Evolutionary conservation across 192 early-diverging fungal species (phyloP), one percentile per base, ranked within the genome.

Genomic region (Mortierella alpina): DNA sequence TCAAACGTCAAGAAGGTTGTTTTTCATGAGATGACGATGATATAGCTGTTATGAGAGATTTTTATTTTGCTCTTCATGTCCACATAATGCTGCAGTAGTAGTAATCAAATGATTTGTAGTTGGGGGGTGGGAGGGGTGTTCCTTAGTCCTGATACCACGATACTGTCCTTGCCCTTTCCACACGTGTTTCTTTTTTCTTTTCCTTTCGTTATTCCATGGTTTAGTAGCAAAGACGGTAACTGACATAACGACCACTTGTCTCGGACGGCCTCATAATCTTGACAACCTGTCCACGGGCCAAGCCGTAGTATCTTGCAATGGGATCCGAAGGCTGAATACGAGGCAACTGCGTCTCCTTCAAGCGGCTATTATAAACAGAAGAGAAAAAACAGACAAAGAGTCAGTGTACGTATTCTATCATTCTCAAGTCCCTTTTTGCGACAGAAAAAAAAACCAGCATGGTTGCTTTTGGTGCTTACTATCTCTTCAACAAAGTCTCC

Each of bases 171-270:
- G 31, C 31, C 31, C 31, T 31, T 31, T 31, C 31, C 31, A 31
- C 31, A 3, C 31, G 31, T 31, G 31, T 3, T 31, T 31, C 31
- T 31, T 31, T 31, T 31, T 31, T 3, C 31, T 31, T 31, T 31
- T 31, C 31, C 57, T 54, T 12, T 31, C 31, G 31, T 31, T 31
- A 31, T 31, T 31, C 31, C 31, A 31, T 31, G 31, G 49, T 57
- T 89, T 92, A 98, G 74, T 95, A 91, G 83, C 97, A 98, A 59
- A 97, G 88, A 41, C 98, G 91, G 86, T 99, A 99, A 69, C 96
- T 98, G 57, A 98, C 92, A 71, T 99, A 98, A 56, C 96, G 94
- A 63, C 98, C 98, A 62, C 96, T 96, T 17, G 98, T 99, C 85
- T 99, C 98, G 74, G 91, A 93, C 23, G 95, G 91, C 61, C 98